phyloP scores from a whole-genome alignment of 1,284 basidiomycete genomes.

The Leccinum pallidistipes region DNA sequence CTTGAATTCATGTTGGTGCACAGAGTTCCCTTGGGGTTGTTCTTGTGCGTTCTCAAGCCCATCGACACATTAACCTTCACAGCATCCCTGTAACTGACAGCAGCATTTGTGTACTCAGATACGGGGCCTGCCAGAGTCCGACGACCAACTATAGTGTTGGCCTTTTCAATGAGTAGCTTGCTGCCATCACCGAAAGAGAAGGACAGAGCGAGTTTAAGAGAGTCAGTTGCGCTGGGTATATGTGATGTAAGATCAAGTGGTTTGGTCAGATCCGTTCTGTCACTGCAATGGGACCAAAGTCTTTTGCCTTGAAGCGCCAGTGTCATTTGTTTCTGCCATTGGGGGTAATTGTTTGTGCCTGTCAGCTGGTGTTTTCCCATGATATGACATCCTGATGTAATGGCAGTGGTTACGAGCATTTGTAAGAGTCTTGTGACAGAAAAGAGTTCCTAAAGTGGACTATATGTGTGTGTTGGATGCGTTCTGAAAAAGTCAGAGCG shows the following conservation, averaged over 20 bases:
- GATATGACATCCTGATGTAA: background rate
- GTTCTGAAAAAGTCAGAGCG: background rate
- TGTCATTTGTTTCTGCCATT: background rate
- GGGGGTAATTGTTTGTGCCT: background rate
- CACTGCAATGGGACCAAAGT: background rate
- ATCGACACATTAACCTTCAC: background rate
- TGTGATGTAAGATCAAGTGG: background rate
- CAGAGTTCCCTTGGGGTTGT: background rate
- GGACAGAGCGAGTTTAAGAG: background rate
- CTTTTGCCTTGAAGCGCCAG: background rate
- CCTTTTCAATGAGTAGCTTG: background rate
- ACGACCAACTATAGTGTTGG: background rate
- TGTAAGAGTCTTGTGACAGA: background rate
- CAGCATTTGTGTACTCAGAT: background rate
- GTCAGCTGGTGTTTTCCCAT: slow-evolving; percentile 7
- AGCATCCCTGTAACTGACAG: background rate
- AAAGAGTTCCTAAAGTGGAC: background rate
- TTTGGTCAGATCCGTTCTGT: background rate
- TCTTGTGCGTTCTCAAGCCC: background rate
- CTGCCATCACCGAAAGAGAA: background rate
- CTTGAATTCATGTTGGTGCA: too few relatives aligned
- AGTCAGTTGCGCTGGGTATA: background rate
- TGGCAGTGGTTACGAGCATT: background rate
- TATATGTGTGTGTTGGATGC: background rate
- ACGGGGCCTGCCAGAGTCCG: background rate